A percentile compares a stretch with the other conserved stretches of the same genome.
Conservation (phyloP, 2,329 filamentous ascomycete species). For the Cryphonectria naterciae region DNA sequence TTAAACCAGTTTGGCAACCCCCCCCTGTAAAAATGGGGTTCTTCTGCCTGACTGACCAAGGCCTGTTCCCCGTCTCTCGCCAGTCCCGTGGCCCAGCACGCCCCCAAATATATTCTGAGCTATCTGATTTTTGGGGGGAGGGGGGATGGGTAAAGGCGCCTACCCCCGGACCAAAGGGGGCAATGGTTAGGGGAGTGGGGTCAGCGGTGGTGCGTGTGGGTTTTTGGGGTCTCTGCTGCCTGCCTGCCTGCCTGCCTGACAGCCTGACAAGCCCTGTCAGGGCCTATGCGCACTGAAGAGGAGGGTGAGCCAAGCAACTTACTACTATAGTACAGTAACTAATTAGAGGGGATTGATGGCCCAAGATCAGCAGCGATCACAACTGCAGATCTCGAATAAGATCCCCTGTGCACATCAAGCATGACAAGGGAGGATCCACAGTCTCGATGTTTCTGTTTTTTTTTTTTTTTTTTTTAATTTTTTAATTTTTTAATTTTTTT, state of each 20-base stretch:
- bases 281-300: not conserved
- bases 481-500: too few species aligned
- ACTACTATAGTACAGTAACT: not conserved
- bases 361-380: conserved; percentile 4
- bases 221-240: too few species aligned
- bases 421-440: not conserved
- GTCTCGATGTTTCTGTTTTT: not conserved
- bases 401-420: not conserved
- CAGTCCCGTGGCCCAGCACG: not conserved
- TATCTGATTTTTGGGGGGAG: not conserved
- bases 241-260: not conserved
- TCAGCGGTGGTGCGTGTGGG: not conserved
- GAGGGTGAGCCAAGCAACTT: not conserved
- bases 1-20: not conserved
- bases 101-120: not conserved
- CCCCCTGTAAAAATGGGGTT: not conserved
- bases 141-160: not conserved
- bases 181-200: not conserved
- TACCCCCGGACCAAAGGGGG: not conserved
- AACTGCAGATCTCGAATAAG: not conserved
- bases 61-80: not conserved
- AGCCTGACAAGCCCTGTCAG: not conserved
- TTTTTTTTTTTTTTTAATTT: too few species aligned
- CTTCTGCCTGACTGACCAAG: not conserved
- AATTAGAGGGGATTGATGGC: not conserved